A percentile compares a stretch with the other conserved stretches of the same genome.
phyloP scores from a whole-genome alignment of 768 basidiomycete genomes.

The Naganishia vaughanmartiniae region DNA sequence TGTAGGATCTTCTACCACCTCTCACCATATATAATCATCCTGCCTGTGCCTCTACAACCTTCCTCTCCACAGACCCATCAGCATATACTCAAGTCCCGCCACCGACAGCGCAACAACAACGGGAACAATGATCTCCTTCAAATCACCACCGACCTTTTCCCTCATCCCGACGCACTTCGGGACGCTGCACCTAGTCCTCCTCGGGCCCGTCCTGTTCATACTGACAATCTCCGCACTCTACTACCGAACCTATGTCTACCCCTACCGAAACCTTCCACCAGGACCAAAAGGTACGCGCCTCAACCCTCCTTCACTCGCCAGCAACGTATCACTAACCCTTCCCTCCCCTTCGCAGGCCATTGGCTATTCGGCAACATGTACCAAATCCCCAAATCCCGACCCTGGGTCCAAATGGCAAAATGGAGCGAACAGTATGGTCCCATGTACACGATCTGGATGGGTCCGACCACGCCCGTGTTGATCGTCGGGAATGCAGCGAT shows the following conservation, averaged over 20 bases:
- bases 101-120: background rate
- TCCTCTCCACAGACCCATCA: background rate
- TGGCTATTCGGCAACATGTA: conserved; percentile 35
- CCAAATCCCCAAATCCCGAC: conserved; percentile 36
- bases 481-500: conserved; percentile 35
- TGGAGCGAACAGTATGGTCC: conserved; percentile 38
- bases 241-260: conserved; percentile 15
- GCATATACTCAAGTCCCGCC: background rate
- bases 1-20: background rate
- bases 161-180: conserved; percentile 11
- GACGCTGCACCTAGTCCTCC: conserved; percentile 12
- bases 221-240: background rate
- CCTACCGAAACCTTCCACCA: conserved; percentile 20
- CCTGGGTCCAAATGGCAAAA: conserved; percentile 39
- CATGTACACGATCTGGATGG: conserved; percentile 37
- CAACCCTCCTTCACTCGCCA: background rate
- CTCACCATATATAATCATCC: background rate
- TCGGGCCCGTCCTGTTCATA: conserved; percentile 8
- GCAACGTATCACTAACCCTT: background rate
- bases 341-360: background rate
- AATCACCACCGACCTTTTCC: conserved; percentile 9
- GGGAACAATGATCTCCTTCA: conserved; percentile 12
- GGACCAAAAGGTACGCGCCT: conserved; percentile 4
- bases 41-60: background rate
- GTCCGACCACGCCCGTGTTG: conserved; percentile 32